These are phyloP conservation scores for Hanseniaspora thailandica DNA, from an alignment of 805 yeast species.

Conservation along the genomic window DNA sequence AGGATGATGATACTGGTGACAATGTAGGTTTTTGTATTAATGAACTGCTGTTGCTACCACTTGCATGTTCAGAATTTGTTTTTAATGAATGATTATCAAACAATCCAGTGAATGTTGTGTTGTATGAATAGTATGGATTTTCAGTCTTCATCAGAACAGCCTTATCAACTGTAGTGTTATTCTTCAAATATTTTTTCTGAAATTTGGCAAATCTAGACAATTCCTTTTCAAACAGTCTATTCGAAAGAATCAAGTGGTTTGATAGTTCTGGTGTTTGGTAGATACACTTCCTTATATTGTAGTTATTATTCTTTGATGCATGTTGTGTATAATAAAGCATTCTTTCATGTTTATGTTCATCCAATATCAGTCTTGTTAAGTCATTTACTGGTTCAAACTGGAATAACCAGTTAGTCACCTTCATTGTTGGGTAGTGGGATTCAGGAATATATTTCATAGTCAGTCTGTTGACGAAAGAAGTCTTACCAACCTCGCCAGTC, in stretches of 20 bases:
- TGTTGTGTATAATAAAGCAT: conserved; percentile 29
- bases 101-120: background rate
- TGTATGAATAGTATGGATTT: conserved; percentile 8
- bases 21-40: background rate
- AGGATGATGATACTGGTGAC: background rate
- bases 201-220: conserved; percentile 21
- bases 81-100: conserved; percentile 8
- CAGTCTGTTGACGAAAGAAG: conserved; percentile 42
- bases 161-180: background rate
- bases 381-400: conserved; percentile 37
- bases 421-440: conserved; percentile 64
- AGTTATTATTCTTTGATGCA: conserved; percentile 14
- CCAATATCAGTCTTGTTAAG: conserved; percentile 35
- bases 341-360: conserved; percentile 36
- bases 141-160: background rate
- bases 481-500: conserved; percentile 48
- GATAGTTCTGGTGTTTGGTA: conserved; percentile 26
- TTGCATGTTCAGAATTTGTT: background rate
- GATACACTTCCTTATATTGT: conserved; percentile 21
- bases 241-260: conserved; percentile 28
- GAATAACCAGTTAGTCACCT: conserved; percentile 46
- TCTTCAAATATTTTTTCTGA: conserved; percentile 15
- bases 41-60: background rate
- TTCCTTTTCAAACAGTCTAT: conserved; percentile 31
- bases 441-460: conserved; percentile 43